phyloP scores from a whole-genome alignment of 352 stramenopile genomes.

The Nothophytophthora sp. region DNA sequence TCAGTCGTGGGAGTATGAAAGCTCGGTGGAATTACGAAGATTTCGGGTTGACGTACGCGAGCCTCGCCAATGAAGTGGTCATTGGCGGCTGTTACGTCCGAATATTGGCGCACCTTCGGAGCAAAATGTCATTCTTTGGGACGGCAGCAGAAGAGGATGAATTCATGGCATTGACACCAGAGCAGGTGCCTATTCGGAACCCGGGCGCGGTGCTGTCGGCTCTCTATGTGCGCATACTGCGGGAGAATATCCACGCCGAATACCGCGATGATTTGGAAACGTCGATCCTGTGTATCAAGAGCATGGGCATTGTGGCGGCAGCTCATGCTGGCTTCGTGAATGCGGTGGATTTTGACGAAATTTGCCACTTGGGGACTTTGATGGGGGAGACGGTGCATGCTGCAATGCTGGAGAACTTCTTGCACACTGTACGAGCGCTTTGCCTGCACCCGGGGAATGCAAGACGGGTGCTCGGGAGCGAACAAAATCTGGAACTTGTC shows the following conservation, averaged over 20 bases:
- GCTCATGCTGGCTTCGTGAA: constrained; percentile 40
- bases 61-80: constrained; percentile 81
- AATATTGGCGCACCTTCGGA: constrained; percentile 47
- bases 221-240: constrained; percentile 75
- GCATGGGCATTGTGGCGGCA: constrained; percentile 60
- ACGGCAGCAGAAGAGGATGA: constrained; percentile 48
- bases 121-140: constrained; percentile 52
- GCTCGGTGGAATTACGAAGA: constrained; percentile 97
- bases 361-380: constrained; percentile 64
- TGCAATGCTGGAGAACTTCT: constrained; percentile 51
- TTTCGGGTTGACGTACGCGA: constrained; percentile 92
- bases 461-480: constrained; percentile 43
- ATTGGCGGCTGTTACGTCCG: constrained; percentile 92
- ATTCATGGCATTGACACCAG: constrained; percentile 45
- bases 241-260: constrained; percentile 76
- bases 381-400: constrained; percentile 66
- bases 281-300: constrained; percentile 63
- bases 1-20: constrained; percentile 59
- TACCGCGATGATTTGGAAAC: constrained; percentile 63
- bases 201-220: constrained; percentile 52
- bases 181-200: constrained; percentile 59
- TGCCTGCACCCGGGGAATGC: constrained; percentile 53
- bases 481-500: constrained; percentile 46
- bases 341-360: constrained; percentile 63
- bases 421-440: constrained; percentile 62